phyloP scores from a whole-genome alignment of 2,329 filamentous ascomycete species.

The Grosmannia huntii region DNA sequence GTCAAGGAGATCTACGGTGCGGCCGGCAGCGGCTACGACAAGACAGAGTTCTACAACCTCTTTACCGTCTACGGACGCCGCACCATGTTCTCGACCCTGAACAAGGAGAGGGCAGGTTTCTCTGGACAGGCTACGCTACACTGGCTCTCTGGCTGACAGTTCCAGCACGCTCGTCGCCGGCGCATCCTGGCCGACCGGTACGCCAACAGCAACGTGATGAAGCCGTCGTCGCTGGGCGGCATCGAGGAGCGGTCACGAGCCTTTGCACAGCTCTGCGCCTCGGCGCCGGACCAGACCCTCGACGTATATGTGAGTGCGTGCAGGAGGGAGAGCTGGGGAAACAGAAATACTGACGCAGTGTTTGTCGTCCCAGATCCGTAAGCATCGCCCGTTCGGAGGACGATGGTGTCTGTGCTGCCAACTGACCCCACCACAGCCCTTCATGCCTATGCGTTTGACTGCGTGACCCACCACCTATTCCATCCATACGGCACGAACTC shows the following conservation, averaged over 20 bases:
- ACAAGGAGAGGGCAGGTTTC: slow-evolving; percentile 35
- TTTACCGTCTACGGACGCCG: slow-evolving; percentile 45
- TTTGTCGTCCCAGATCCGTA: slow-evolving; percentile 1
- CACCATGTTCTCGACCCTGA: slow-evolving; percentile 48
- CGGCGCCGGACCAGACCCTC: slow-evolving; percentile 29
- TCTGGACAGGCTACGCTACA: neutral
- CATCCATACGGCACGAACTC: slow-evolving; percentile 52
- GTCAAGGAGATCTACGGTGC: slow-evolving; percentile 52
- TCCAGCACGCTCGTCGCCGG: slow-evolving; percentile 50
- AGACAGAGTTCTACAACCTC: slow-evolving; percentile 50
- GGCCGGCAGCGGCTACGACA: slow-evolving; percentile 50
- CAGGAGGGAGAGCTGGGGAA: too few relatives aligned
- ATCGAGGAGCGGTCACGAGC: slow-evolving; percentile 42
- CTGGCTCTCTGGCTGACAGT: neutral
- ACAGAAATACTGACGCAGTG: neutral
- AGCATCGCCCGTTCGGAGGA: neutral
- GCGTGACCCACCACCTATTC: slow-evolving; percentile 57
- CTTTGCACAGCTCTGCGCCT: slow-evolving; percentile 41
- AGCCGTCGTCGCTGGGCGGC: slow-evolving; percentile 37
- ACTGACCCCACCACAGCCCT: slow-evolving; percentile 22
- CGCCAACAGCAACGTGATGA: slow-evolving; percentile 54
- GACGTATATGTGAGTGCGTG: slow-evolving; percentile 48
- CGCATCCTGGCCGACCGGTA: slow-evolving; percentile 54
- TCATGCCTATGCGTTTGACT: slow-evolving; percentile 58
- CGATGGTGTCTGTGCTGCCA: neutral